These are phyloP conservation scores for Entrophospora sp. DNA, from an alignment of 192 early-diverging fungal species.

Conservation along the genomic window DNA sequence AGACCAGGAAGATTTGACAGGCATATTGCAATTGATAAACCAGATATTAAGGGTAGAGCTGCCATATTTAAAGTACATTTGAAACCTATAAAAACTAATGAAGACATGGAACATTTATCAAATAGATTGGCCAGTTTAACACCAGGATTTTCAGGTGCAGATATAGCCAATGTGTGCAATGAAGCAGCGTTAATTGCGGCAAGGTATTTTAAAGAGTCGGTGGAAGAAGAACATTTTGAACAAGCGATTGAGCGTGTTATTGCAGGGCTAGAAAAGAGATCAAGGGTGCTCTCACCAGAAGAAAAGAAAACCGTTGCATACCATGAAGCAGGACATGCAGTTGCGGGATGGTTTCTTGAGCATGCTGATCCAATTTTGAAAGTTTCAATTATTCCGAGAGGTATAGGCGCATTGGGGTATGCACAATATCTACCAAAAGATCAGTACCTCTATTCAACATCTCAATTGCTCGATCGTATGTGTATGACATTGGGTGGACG, in stretches of 20 bases:
- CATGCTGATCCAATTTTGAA: constrained; percentile 94
- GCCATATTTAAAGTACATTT: constrained; percentile 96
- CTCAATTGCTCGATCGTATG: constrained; percentile 85
- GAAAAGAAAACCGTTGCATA: constrained; percentile 99
- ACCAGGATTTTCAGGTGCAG: constrained; percentile 97
- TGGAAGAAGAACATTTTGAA: constrained; percentile 89
- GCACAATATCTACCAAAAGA: constrained; percentile 99
- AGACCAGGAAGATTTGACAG: constrained; percentile 86
- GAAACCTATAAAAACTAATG: constrained; percentile 81
- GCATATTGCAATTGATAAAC: constrained; percentile 93
- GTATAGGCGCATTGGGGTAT: constrained; percentile 91
- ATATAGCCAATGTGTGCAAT: constrained; percentile 97
- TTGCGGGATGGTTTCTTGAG: constrained; percentile 95
- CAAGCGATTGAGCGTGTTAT: constrained; percentile 97
- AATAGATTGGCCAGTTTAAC: constrained; percentile 90
- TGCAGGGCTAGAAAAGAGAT: constrained; percentile 97
- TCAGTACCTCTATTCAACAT: constrained; percentile 88
- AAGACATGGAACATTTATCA: constrained; percentile 67
- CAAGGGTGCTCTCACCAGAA: constrained; percentile 83
- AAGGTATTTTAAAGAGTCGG: constrained; percentile 63
- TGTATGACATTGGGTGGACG: constrained; percentile 84
- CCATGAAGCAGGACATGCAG: constrained; percentile 98
- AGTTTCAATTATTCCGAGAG: constrained; percentile 98
- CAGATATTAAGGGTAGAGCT: constrained; percentile 92
- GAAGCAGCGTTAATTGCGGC: constrained; percentile 98